Conservation (phyloP, 768 basidiomycete genomes). For the Hericium coralloides region DNA sequence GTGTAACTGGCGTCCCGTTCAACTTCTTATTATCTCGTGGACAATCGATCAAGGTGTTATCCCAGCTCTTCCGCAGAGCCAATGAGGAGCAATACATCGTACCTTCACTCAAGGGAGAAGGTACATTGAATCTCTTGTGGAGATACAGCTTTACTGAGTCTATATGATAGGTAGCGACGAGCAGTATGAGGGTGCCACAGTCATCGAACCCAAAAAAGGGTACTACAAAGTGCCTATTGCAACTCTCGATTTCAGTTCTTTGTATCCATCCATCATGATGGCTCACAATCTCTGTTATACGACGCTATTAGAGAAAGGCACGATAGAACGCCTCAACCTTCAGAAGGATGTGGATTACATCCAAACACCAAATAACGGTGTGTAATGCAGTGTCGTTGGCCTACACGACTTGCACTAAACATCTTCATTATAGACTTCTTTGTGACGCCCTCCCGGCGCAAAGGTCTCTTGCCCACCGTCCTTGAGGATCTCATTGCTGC, state of each 20-base stretch:
- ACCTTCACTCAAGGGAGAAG: conserved; percentile 80
- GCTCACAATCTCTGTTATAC: conserved; percentile 99
- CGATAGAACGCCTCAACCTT: conserved; percentile 69
- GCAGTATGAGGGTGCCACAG: conserved; percentile 97
- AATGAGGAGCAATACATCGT: conserved; percentile 88
- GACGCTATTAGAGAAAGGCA: conserved; percentile 75
- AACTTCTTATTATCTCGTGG: conserved; percentile 90
- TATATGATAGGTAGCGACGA: conserved; percentile 69
- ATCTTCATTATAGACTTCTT: conserved; percentile 63
- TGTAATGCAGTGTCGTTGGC: neutral
- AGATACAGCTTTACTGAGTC: neutral
- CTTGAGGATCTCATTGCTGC: conserved; percentile 91
- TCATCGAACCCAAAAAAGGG: conserved; percentile 93
- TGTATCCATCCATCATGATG: conserved; percentile 99
- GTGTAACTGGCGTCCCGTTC: conserved; percentile 99
- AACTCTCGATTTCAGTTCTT: conserved; percentile 95
- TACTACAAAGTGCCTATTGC: conserved; percentile 97
- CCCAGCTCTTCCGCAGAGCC: conserved; percentile 89
- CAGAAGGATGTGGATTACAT: conserved; percentile 87
- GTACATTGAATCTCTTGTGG: conserved; percentile 24
- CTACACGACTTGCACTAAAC: neutral
- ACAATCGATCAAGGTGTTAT: conserved; percentile 97
- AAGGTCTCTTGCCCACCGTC: conserved; percentile 86
- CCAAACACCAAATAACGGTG: conserved; percentile 93
- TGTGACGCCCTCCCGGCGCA: conserved; percentile 58